Base-by-base conservation (phyloP, 2,329 filamentous ascomycete genomes). In the Ramularia endophylla region DNA sequence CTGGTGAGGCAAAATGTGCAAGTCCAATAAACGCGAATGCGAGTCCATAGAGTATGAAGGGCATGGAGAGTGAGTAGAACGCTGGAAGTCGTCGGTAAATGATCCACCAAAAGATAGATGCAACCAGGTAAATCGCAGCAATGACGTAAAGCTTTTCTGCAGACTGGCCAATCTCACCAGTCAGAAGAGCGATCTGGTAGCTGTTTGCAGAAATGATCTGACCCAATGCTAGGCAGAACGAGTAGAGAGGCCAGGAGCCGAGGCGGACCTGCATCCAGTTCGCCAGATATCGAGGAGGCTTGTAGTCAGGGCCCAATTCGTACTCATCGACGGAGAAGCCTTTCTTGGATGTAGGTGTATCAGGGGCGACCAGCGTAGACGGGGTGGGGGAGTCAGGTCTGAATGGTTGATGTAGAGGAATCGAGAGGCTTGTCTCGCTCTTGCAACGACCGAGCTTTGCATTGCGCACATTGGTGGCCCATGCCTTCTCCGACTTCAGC, bases 171-270 rank as follows among this genome's bases (percentile, higher is more conserved):
- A 77, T 67, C 48, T 78, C 72, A 17, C 79, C 79, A 0, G 77
- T 78, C 11, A 83, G 67, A 12, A 83, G 67, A 0, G 77, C 80
- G 52, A 83, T 76, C 54, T 83, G 79, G 59, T 81, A 81, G 0
- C 74, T 79, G 59, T 80, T 81, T 42, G 76, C 74, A 1, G 78
- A 74, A 38, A 81, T 76, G 47, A 81, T 75, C 51, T 81, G 77
- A 13, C 75, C 74, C 16, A 80, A 65, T 6, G 75, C 75, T n/a
- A 81, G 67, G 37, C 81, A 67, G 48, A 80, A 69, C 4, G 74
- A 71, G 56, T 81, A 81, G 8, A 81, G 54, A 0, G 77, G 78
- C 78, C 78, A 81, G 50, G 79, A 73, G 9, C 73, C 73, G 40
- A 75, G 70, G 36, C 71, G 64, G 45, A 74, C 70, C 60, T 80